These are phyloP conservation scores for Sporisorium sorghi DNA, from an alignment of 1,284 basidiomycete genomes.

Conservation along the genomic window DNA sequence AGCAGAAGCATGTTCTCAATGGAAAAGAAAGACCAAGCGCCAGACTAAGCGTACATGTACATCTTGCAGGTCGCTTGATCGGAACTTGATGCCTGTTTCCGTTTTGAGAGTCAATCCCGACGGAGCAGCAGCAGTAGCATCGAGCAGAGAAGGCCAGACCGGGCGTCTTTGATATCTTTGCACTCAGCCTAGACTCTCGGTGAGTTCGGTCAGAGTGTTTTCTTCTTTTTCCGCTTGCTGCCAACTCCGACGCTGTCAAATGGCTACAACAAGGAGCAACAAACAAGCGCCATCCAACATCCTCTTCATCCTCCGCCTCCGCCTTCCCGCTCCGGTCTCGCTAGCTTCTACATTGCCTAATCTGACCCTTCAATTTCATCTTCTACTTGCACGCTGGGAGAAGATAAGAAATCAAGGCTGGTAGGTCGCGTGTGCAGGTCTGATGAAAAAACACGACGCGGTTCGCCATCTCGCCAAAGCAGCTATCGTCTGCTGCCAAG, in stretches of 20 bases:
- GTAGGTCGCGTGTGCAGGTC: too few species aligned
- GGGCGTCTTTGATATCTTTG: too few species aligned
- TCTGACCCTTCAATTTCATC: neutral
- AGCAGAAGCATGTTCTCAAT: neutral
- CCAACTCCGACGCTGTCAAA: neutral
- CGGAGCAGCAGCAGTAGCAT: too few species aligned
- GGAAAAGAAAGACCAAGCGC: too few species aligned
- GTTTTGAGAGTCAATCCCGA: too few species aligned
- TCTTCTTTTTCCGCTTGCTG: too few species aligned
- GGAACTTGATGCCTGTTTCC: too few species aligned
- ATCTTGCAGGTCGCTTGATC: neutral
- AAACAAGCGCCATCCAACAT: neutral
- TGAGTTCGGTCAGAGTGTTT: neutral
- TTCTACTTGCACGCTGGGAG: too few species aligned
- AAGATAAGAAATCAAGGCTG: too few species aligned
- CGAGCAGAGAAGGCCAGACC: too few species aligned
- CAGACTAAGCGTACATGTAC: neutral
- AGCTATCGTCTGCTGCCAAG: neutral
- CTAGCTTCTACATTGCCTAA: neutral
- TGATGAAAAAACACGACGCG: too few species aligned
- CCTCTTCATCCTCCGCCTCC: neutral
- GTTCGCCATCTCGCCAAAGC: too few species aligned
- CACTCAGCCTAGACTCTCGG: neutral
- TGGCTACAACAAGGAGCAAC: neutral
- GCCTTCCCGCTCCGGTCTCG: neutral